Evolutionary conservation across 2,329 filamentous ascomycete species (phyloP).

Genomic region (Arthrobotrys sinensis): DNA sequence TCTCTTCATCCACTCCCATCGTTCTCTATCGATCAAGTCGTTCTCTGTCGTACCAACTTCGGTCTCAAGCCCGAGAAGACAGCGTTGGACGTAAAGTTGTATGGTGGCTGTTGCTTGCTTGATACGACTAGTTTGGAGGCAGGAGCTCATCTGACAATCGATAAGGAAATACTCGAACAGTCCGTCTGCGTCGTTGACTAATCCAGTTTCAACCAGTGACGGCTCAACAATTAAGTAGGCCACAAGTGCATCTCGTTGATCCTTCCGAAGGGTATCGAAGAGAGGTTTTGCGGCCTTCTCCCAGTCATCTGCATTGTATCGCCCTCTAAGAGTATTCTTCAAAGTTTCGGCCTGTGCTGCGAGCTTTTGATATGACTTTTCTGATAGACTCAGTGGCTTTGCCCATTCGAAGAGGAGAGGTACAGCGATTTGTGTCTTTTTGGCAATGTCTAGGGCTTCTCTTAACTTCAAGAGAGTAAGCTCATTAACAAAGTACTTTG

Average conservation of each 20-base stretch:
- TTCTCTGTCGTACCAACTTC: neutral
- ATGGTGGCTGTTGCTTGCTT: slow-evolving; percentile 66
- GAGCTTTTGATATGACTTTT: slow-evolving; percentile 11
- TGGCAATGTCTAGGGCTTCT: slow-evolving; percentile 2
- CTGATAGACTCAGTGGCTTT: slow-evolving; percentile 7
- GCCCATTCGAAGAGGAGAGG: slow-evolving; percentile 20
- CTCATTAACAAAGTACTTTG: slow-evolving; percentile 1
- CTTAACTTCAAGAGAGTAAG: slow-evolving; percentile 3
- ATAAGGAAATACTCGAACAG: slow-evolving; percentile 66
- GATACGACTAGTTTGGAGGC: slow-evolving; percentile 65
- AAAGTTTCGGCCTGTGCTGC: slow-evolving; percentile 15
- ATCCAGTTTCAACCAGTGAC: slow-evolving; percentile 7
- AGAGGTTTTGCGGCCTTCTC: slow-evolving; percentile 39
- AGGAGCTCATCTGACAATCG: slow-evolving; percentile 65
- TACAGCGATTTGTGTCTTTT: neutral
- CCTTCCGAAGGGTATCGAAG: slow-evolving; percentile 22
- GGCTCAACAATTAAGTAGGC: slow-evolving; percentile 35
- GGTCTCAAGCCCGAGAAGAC: slow-evolving; percentile 64
- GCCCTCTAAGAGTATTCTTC: slow-evolving; percentile 14
- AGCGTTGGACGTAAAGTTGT: slow-evolving; percentile 66
- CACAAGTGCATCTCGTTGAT: slow-evolving; percentile 40
- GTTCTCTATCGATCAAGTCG: neutral
- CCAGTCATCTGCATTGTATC: slow-evolving; percentile 41
- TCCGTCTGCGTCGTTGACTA: slow-evolving; percentile 21
- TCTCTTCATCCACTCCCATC: slow-evolving; percentile 65